These are phyloP conservation scores for Vicia villosa DNA, from an alignment of 306 rosid species.

Conservation along the genomic window DNA sequence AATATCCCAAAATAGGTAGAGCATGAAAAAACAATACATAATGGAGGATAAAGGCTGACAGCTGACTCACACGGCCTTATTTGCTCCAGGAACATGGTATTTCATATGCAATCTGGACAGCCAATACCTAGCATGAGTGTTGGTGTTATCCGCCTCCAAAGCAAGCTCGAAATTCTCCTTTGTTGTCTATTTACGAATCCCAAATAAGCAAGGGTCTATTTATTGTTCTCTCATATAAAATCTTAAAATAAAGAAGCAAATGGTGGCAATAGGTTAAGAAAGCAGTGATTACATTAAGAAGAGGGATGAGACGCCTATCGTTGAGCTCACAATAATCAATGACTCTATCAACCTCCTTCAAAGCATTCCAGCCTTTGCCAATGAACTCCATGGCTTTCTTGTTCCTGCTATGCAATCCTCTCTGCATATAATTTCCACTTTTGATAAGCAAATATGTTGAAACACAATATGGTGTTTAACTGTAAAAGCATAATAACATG, in stretches of 20 bases:
- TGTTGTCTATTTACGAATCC: conserved; percentile 57
- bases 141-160: conserved; percentile 76
- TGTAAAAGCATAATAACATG: background rate
- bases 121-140: conserved; percentile 91
- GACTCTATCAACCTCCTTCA: conserved; percentile 91
- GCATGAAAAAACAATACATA: conserved; percentile 18
- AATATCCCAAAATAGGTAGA: conserved; percentile 27
- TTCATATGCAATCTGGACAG: conserved; percentile 84
- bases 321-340: conserved; percentile 79
- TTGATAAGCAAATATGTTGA: conserved; percentile 1
- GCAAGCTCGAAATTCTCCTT: conserved; percentile 95
- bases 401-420: conserved; percentile 80
- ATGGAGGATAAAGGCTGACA: background rate
- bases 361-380: conserved; percentile 87
- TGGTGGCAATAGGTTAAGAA: background rate
- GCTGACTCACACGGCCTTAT: conserved; percentile 69
- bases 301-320: conserved; percentile 82
- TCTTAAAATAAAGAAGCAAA: conserved; percentile 23
- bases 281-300: conserved; percentile 54
- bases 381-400: conserved; percentile 80
- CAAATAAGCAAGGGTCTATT: conserved; percentile 20
- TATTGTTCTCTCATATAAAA: conserved; percentile 30
- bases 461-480: background rate
- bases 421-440: conserved; percentile 42
- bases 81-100: conserved; percentile 84